These are phyloP conservation scores for Elsinoe necatrix DNA, from an alignment of 2,329 filamentous ascomycete genomes.

Conservation along the genomic window DNA sequence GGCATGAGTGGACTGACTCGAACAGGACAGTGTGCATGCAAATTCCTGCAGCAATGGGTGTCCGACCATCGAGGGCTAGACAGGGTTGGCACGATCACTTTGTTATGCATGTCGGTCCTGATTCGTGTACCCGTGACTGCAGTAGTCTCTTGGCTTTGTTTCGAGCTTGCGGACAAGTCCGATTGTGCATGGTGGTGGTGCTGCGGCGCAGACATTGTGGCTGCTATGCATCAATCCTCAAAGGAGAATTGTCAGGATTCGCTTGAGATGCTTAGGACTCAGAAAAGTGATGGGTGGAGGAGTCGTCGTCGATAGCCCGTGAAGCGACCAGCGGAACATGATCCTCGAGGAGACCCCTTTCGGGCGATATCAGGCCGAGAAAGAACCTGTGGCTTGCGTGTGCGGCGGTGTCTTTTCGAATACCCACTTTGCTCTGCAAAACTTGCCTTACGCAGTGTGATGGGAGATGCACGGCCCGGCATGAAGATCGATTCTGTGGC, in stretches of 20 bases:
- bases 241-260: background rate
- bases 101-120: slow-evolving; percentile 4
- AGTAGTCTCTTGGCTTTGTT: background rate
- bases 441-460: background rate
- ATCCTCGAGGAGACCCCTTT: background rate
- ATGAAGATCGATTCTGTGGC: background rate
- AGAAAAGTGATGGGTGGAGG: background rate
- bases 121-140: slow-evolving; percentile 10
- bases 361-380: background rate
- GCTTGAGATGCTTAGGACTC: background rate
- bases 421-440: background rate
- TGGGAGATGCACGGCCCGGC: slow-evolving; percentile 5
- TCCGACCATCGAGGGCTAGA: slow-evolving; percentile 11
- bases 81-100: slow-evolving; percentile 10
- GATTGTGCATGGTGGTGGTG: background rate
- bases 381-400: slow-evolving; percentile 8
- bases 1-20: background rate
- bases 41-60: slow-evolving; percentile 1
- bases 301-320: slow-evolving; percentile 2
- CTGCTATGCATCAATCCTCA: background rate
- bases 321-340: background rate
- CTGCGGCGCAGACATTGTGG: slow-evolving; percentile 10
- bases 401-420: background rate
- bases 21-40: background rate
- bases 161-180: slow-evolving; percentile 10